A percentile compares a stretch with the other conserved stretches of the same genome.
phyloP scores from a whole-genome alignment of 371 early-diverging fungal genomes.

The Mucor sp. region DNA sequence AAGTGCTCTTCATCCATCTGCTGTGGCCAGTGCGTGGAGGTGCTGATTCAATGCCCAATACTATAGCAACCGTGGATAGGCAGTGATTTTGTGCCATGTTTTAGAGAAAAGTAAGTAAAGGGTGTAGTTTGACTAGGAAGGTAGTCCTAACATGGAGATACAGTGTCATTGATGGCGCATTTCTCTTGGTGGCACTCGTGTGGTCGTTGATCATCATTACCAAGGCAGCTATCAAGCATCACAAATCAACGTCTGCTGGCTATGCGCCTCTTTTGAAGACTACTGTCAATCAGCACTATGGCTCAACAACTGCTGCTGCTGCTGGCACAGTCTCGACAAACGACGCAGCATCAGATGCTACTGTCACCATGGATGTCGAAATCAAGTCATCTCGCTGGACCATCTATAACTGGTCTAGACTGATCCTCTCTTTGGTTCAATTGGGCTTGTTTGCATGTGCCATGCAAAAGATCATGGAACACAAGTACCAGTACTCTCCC shows the following conservation, averaged over 20 bases:
- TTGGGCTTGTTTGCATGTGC: not conserved
- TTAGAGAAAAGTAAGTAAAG: constrained; percentile 18
- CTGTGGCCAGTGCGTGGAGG: not conserved
- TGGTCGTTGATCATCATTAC: not conserved
- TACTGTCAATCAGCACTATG: not conserved
- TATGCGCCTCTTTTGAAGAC: not conserved
- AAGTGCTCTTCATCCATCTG: not conserved
- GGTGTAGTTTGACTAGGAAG: not conserved
- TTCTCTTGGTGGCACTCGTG: not conserved
- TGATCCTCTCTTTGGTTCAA: constrained; percentile 5
- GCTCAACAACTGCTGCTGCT: not conserved
- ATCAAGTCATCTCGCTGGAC: constrained; percentile 10
- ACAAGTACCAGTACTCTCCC: not conserved
- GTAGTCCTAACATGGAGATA: not conserved
- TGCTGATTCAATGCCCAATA: not conserved
- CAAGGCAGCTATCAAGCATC: not conserved
- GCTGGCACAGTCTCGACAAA: not conserved
- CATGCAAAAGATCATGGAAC: not conserved
- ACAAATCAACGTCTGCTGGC: not conserved
- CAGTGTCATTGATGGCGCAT: not conserved
- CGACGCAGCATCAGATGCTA: constrained; percentile 1
- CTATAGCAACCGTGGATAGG: constrained; percentile 10
- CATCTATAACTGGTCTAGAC: constrained; percentile 11
- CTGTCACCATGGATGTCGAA: constrained; percentile 2
- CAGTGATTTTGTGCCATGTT: constrained; percentile 14